Evolutionary conservation across 306 rosid genomes (phyloP).

Genomic region (Neltuma alba): DNA sequence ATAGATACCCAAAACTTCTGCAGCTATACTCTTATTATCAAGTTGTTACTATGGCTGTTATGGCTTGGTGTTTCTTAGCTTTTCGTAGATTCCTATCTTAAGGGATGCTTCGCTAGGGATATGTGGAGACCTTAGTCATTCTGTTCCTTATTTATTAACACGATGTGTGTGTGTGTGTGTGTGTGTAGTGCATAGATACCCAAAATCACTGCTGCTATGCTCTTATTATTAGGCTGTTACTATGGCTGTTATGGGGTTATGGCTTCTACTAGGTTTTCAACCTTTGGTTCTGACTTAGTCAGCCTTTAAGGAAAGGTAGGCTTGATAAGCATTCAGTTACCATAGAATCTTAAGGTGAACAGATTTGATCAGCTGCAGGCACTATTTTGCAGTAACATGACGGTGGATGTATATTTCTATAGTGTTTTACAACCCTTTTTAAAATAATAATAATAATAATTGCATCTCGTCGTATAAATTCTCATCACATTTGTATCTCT

Average conservation of each 20-base stretch:
- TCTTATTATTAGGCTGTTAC: too few relatives aligned
- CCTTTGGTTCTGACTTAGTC: too few relatives aligned
- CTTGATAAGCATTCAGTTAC: too few relatives aligned
- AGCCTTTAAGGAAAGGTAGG: too few relatives aligned
- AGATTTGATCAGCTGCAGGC: background rate
- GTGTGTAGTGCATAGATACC: background rate
- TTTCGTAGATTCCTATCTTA: background rate
- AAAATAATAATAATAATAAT: too few relatives aligned
- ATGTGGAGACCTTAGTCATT: conserved; percentile 10
- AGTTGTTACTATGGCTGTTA: too few relatives aligned
- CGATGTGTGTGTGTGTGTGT: too few relatives aligned
- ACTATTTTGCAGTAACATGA: too few relatives aligned
- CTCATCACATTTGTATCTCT: background rate
- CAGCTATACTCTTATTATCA: too few relatives aligned
- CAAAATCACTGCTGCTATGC: too few relatives aligned
- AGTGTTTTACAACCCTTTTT: conserved; percentile 1
- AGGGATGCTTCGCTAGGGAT: background rate
- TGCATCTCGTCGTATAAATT: conserved; percentile 12
- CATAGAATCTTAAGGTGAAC: background rate
- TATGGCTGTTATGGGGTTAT: too few relatives aligned
- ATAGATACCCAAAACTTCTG: background rate
- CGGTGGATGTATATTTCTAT: background rate
- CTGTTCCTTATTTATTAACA: background rate
- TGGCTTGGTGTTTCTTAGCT: background rate
- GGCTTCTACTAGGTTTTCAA: too few relatives aligned